Percentiles rank a stretch among this genome's conserved stretches.
phyloP scores from a whole-genome alignment of 2,329 filamentous ascomycete genomes.

The Epichloe hybrida region DNA sequence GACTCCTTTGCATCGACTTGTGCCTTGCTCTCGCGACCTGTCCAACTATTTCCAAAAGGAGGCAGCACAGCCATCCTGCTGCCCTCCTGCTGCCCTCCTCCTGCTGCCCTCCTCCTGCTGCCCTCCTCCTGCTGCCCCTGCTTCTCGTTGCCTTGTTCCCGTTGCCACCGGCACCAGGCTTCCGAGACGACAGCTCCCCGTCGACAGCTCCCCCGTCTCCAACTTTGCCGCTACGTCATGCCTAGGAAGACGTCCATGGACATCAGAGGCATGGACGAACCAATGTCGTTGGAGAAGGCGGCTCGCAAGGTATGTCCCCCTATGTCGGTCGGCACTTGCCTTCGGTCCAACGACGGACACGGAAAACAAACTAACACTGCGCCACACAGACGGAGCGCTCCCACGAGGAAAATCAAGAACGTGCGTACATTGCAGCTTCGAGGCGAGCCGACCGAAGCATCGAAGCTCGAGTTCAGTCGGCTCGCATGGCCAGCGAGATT shows the following conservation, averaged over 20 bases:
- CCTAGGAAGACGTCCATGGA: background rate
- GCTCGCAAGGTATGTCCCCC: slow-evolving; percentile 1
- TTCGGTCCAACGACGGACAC: too few relatives aligned
- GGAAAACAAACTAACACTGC: background rate
- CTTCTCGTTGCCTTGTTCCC: too few relatives aligned
- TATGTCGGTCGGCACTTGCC: background rate
- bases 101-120: too few relatives aligned
- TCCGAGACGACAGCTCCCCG: too few relatives aligned
- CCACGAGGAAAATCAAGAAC: slow-evolving; percentile 71
- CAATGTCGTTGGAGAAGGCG: background rate
- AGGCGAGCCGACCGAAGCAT: slow-evolving; percentile 73
- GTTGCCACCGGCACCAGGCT: too few relatives aligned
- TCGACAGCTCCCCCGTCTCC: too few relatives aligned
- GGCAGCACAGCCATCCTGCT: too few relatives aligned
- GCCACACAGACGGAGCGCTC: slow-evolving; percentile 48
- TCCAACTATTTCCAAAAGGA: too few relatives aligned
- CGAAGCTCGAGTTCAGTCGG: slow-evolving; percentile 79
- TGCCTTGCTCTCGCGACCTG: too few relatives aligned
- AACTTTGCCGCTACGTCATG: background rate
- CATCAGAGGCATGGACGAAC: background rate
- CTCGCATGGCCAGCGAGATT: slow-evolving; percentile 75
- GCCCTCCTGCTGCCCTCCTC: too few relatives aligned
- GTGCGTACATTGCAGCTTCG: slow-evolving; percentile 87
- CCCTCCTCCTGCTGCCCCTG: too few relatives aligned
- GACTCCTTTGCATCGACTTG: background rate